These are phyloP conservation scores for Hypomontagnella submonticulosa DNA, from an alignment of 495 filamentous ascomycete genomes.

Conservation along the genomic window DNA sequence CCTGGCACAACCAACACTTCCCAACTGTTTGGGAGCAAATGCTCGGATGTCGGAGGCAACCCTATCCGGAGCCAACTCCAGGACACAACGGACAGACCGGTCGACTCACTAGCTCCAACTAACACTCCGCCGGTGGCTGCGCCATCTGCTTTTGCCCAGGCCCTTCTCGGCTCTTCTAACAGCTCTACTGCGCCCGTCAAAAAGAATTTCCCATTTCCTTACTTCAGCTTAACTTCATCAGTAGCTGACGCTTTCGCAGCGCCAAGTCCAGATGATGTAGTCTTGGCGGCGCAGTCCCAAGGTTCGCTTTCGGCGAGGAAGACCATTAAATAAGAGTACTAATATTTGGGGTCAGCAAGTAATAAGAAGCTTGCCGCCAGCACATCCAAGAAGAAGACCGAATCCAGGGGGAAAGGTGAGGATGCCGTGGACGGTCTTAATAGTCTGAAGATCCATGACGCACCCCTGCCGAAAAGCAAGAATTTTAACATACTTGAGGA, in stretches of 20 bases:
- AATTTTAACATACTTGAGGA: constrained; percentile 87
- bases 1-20: background rate
- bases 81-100: background rate
- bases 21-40: background rate
- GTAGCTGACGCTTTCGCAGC: constrained; percentile 76
- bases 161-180: constrained; percentile 66
- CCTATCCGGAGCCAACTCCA: constrained; percentile 8
- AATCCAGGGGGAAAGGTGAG: constrained; percentile 41
- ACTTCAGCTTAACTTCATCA: constrained; percentile 54
- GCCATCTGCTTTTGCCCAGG: constrained; percentile 74
- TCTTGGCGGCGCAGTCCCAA: constrained; percentile 89
- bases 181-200: constrained; percentile 49
- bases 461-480: constrained; percentile 81
- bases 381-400: constrained; percentile 50
- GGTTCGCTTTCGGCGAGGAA: constrained; percentile 70
- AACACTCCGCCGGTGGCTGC: background rate
- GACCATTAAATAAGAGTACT: constrained; percentile 50
- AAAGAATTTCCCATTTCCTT: constrained; percentile 63
- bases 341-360: constrained; percentile 57
- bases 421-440: constrained; percentile 63
- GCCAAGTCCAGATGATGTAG: constrained; percentile 94
- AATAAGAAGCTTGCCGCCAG: constrained; percentile 53
- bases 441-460: constrained; percentile 72
- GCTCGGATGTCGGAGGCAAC: background rate
- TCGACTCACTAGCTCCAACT: background rate